phyloP scores from a whole-genome alignment of 1,284 basidiomycete genomes.

The Cryptococcus deneoformans region DNA sequence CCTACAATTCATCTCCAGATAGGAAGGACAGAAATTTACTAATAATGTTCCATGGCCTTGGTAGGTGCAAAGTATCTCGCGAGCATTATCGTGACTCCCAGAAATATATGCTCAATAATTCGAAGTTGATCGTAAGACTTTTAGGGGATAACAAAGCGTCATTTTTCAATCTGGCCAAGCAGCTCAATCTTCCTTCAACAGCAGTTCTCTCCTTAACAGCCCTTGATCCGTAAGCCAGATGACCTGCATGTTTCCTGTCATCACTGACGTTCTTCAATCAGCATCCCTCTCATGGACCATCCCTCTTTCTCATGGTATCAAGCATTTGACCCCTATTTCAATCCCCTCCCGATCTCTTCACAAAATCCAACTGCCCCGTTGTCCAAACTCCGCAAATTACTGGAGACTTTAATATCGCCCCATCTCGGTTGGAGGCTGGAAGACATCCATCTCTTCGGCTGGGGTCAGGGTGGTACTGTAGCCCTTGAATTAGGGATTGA shows the following conservation, averaged over 20 bases:
- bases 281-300: constrained; percentile 74
- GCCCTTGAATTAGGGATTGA: constrained; percentile 64
- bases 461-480: constrained; percentile 81
- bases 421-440: constrained; percentile 60
- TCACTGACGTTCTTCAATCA: constrained; percentile 26
- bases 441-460: constrained; percentile 81
- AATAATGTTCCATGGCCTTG: constrained; percentile 81
- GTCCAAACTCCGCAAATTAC: constrained; percentile 52
- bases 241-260: not conserved
- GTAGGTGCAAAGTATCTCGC: constrained; percentile 51
- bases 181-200: constrained; percentile 79
- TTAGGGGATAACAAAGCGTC: constrained; percentile 76
- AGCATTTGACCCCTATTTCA: constrained; percentile 75
- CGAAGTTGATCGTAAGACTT: no score
- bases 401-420: constrained; percentile 57
- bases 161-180: constrained; percentile 68
- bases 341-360: constrained; percentile 64
- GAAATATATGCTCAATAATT: not conserved
- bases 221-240: constrained; percentile 61
- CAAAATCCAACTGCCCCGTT: constrained; percentile 64
- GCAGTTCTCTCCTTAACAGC: constrained; percentile 77
- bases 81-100: not conserved
- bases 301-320: constrained; percentile 82
- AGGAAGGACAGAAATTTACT: constrained; percentile 83
- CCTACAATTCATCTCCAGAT: constrained; percentile 51